Conservation (phyloP, 306 rosid genomes). For the Trifolium fragiferum region DNA sequence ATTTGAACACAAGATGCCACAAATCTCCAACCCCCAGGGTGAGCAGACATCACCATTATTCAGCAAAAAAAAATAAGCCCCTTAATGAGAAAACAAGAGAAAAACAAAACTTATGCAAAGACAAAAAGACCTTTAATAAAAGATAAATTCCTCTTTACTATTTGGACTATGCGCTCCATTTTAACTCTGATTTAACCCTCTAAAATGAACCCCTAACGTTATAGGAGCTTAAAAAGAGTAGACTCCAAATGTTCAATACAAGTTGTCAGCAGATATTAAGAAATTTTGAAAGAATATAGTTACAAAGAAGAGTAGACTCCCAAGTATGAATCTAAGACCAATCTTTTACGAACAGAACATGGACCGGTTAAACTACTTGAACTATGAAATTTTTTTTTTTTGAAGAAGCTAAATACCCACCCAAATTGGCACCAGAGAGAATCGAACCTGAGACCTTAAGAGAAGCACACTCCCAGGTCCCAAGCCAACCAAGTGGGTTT, state of each 20-base stretch:
- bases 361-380: neutral
- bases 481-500: no score
- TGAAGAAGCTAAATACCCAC: no score
- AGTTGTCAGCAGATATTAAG: neutral
- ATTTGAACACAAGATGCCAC: conserved; percentile 54
- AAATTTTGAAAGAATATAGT: neutral
- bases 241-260: no score
- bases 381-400: neutral
- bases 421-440: no score
- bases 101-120: neutral
- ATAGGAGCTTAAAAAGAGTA: neutral
- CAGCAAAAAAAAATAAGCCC: neutral
- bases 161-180: neutral
- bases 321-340: neutral
- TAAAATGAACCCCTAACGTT: neutral
- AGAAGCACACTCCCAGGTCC: no score
- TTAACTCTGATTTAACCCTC: neutral
- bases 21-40: conserved; percentile 53
- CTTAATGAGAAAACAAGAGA: neutral
- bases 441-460: no score
- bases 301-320: neutral
- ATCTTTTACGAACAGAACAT: neutral
- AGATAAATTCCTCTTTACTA: neutral
- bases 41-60: conserved; percentile 57
- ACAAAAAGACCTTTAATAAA: neutral